phyloP scores from a whole-genome alignment of 371 early-diverging fungal species.

The Mortierella sp. region DNA sequence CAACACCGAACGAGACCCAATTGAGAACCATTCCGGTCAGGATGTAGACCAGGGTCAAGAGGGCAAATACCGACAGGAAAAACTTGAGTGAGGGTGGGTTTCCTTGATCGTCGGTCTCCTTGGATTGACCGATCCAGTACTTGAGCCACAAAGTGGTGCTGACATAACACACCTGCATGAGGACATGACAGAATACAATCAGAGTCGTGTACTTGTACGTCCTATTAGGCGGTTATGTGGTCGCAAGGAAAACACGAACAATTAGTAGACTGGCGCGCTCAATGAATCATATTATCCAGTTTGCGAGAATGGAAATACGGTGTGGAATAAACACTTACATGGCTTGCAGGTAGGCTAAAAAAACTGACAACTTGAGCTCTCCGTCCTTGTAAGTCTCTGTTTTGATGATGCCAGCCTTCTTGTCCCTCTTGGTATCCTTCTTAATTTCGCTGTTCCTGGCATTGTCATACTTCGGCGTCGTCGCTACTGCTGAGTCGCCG shows the following conservation, averaged over 20 bases:
- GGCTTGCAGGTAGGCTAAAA: constrained; percentile 21
- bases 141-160: constrained; percentile 73
- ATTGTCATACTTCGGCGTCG: neutral
- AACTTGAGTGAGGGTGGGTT: constrained; percentile 58
- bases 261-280: neutral
- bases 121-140: constrained; percentile 67
- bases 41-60: constrained; percentile 69
- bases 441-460: neutral
- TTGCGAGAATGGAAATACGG: neutral
- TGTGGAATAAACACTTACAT: constrained; percentile 17
- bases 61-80: constrained; percentile 83
- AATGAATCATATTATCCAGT: neutral
- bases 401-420: constrained; percentile 22
- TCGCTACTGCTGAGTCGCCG: neutral
- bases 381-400: constrained; percentile 32
- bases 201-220: constrained; percentile 22
- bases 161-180: constrained; percentile 24
- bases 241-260: neutral
- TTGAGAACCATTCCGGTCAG: neutral
- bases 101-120: neutral
- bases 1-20: constrained; percentile 27
- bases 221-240: neutral
- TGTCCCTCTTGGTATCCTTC: neutral
- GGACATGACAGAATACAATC: constrained; percentile 7
- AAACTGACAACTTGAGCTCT: neutral